These are phyloP conservation scores for Jackrogersella minutella DNA, from an alignment of 495 filamentous ascomycete genomes.

Conservation along the genomic window DNA sequence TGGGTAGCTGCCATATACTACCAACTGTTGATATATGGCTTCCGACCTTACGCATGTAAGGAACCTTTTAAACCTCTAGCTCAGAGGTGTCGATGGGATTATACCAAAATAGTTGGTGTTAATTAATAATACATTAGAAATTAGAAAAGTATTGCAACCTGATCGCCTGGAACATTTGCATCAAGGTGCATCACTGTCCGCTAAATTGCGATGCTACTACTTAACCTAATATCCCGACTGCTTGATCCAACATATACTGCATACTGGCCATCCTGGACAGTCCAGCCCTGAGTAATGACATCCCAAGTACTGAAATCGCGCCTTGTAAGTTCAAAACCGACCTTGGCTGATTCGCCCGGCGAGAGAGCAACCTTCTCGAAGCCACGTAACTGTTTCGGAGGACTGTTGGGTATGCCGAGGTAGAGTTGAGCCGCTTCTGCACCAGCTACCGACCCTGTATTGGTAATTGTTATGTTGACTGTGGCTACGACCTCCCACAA, in stretches of 20 bases:
- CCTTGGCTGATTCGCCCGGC: constrained; percentile 59
- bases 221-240: constrained; percentile 56
- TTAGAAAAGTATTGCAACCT: not conserved
- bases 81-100: no score
- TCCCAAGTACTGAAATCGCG: constrained; percentile 77
- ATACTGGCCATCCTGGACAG: constrained; percentile 62
- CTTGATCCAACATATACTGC: constrained; percentile 56
- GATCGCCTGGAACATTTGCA: not conserved
- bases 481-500: constrained; percentile 69
- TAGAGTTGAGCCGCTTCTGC: constrained; percentile 82
- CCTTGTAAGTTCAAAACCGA: constrained; percentile 74
- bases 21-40: no score
- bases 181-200: constrained; percentile 3
- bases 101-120: no score
- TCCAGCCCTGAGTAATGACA: constrained; percentile 81
- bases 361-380: constrained; percentile 73
- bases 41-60: no score
- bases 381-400: constrained; percentile 72
- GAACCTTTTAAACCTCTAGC: no score
- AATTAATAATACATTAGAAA: not conserved
- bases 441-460: constrained; percentile 69
- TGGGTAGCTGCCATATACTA: no score
- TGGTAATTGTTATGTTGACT: constrained; percentile 67
- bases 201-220: constrained; percentile 38
- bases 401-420: constrained; percentile 62